Evolutionary conservation across 441 rosid genomes (phyloP).

Genomic region (Arabidopsis lyrata): DNA sequence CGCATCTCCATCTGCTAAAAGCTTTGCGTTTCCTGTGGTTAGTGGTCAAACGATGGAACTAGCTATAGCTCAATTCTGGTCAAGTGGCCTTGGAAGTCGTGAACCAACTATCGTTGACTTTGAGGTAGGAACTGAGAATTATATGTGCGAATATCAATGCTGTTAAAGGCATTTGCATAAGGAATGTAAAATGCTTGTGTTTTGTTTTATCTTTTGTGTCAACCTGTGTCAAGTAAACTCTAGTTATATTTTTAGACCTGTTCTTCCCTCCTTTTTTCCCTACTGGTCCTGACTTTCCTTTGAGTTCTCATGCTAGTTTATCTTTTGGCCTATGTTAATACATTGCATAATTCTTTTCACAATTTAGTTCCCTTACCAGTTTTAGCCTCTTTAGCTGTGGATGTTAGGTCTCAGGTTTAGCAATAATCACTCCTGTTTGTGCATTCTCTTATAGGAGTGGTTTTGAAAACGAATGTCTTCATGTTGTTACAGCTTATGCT

Average conservation of each 20-base stretch:
- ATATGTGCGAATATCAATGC: constrained; percentile 6
- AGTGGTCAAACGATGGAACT: constrained; percentile 97
- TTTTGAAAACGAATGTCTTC: constrained; percentile 23
- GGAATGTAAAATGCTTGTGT: constrained; percentile 13
- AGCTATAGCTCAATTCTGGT: constrained; percentile 97
- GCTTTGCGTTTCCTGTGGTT: constrained; percentile 80
- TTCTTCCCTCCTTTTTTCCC: not conserved
- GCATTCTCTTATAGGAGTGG: constrained; percentile 5
- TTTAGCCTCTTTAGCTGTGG: constrained; percentile 18
- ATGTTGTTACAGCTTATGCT: not conserved
- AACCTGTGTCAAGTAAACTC: constrained; percentile 6
- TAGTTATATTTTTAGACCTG: constrained; percentile 9
- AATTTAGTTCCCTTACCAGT: constrained; percentile 3
- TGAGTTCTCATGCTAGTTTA: constrained; percentile 12
- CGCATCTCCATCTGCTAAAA: constrained; percentile 85
- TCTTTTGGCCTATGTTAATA: constrained; percentile 16
- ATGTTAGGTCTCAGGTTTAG: constrained; percentile 24
- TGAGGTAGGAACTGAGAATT: constrained; percentile 66
- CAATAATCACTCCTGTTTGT: constrained; percentile 3
- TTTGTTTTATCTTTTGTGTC: constrained; percentile 9
- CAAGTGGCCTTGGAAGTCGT: constrained; percentile 97
- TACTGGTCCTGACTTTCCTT: constrained; percentile 14
- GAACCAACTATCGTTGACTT: constrained; percentile 84
- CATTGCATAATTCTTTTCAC: constrained; percentile 16
- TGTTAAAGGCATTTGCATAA: constrained; percentile 11